Evolutionary conservation across 2,329 filamentous ascomycete genomes (phyloP), one percentile per base, ranked within the genome.

Genomic region (Talaromyces pinophilus): DNA sequence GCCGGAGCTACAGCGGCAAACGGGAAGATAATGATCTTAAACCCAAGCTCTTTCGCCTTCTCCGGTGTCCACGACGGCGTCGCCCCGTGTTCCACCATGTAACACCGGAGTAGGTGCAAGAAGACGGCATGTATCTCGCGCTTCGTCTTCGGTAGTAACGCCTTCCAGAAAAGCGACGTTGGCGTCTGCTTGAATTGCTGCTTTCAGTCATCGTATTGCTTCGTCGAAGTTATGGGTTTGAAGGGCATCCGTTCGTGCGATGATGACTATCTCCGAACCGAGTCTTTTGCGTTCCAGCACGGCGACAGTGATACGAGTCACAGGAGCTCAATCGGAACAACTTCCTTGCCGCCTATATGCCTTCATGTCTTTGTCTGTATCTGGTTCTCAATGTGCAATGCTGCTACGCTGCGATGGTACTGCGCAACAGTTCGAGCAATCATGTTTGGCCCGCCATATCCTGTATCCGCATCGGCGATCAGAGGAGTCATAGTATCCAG

Each of bases 221-320:
- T 79, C 79, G 22, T 80, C 79, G 61, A 79, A 81, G n/a, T 79
- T 80, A 62, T 74, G 69, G 22, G 63, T 60, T 33, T 64, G 63
- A 5, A 60, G 67, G 4, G 76, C 70, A 66, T 77, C 76, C 7
- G 76, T 77, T 6, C 76, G 70, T 10, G 75, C 76, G 63, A 78
- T 76, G 35, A 78, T 67, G 8, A 77, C 69, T 42, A 78, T 76
- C 54, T 78, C 75, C 42, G 46, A 35, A 2, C 54, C 54, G 4
- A 55, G 44, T 25, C 79, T 75, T 71, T 80, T 80, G 0, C 84
- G 83, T 69, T 87, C 81, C 33, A 90, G 80, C 40, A 82, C 82
- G 64, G 87, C 86, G 7, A 87, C 44, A 25, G 44, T 15, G 19
- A 48, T 48, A 22, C 44, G 44, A 48, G 19, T 25, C 44, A 19